Evolutionary conservation across 306 rosid species (phyloP).

Genomic region (Inga laurina): DNA sequence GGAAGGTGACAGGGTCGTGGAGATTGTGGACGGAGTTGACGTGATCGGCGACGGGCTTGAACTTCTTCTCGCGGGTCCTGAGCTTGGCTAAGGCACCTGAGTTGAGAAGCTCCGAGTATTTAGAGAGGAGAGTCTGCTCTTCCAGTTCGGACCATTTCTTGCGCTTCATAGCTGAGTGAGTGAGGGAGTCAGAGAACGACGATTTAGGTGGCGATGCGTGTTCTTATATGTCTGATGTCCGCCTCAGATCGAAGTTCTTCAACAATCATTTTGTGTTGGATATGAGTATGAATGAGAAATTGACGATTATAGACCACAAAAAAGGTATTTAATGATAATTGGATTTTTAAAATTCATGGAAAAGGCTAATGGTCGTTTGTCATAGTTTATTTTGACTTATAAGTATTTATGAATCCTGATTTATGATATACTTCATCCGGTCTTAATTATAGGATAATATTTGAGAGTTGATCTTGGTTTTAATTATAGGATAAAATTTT

Average conservation of each 20-base stretch:
- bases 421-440: too few species aligned
- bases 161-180: slow-evolving; percentile 64
- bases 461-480: too few species aligned
- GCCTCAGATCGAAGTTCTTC: not conserved
- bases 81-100: slow-evolving; percentile 74
- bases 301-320: too few species aligned
- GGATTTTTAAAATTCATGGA: not conserved
- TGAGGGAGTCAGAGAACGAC: not conserved
- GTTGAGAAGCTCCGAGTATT: slow-evolving; percentile 70
- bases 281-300: not conserved
- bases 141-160: slow-evolving; percentile 97
- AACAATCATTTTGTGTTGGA: too few species aligned
- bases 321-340: not conserved
- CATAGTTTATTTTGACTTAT: too few species aligned
- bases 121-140: slow-evolving; percentile 72
- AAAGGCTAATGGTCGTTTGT: too few species aligned
- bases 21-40: slow-evolving; percentile 75
- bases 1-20: slow-evolving; percentile 61
- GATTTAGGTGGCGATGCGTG: not conserved
- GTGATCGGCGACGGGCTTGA: slow-evolving; percentile 92
- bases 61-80: slow-evolving; percentile 94
- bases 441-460: too few species aligned
- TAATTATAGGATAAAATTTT: too few species aligned
- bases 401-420: too few species aligned
- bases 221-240: not conserved